phyloP scores from a whole-genome alignment of 257 asterid species.

The Mentha longifolia region DNA sequence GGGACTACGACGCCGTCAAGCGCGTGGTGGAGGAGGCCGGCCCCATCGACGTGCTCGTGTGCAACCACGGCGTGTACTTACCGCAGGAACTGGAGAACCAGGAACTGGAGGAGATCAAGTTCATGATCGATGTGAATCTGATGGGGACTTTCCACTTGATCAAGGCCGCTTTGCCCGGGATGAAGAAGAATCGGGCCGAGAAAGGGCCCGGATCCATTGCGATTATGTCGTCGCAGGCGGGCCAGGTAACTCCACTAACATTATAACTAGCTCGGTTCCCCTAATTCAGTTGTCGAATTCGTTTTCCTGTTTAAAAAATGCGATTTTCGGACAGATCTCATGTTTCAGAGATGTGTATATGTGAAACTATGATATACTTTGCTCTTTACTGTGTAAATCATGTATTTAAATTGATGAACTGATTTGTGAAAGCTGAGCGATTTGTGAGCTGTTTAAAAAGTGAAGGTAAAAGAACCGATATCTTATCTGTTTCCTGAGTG shows the following conservation, averaged over 20 bases:
- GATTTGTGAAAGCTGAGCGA: not conserved
- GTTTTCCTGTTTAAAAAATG: not conserved
- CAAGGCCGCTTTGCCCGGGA: conserved; percentile 88
- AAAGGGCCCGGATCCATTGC: conserved; percentile 84
- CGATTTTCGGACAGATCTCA: conserved; percentile 9
- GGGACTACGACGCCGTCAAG: conserved; percentile 70
- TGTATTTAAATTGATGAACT: not conserved
- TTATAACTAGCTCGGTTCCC: not conserved
- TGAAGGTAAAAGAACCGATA: not conserved
- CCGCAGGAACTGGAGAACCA: conserved; percentile 77
- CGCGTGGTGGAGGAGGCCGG: conserved; percentile 72
- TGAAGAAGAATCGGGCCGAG: conserved; percentile 74
- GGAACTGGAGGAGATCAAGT: conserved; percentile 75
- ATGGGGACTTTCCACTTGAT: conserved; percentile 81
- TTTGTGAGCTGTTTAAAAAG: not conserved
- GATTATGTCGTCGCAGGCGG: conserved; percentile 96
- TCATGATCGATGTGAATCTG: conserved; percentile 89
- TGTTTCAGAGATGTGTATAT: conserved; percentile 3
- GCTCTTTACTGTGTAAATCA: not conserved
- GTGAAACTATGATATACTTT: not conserved
- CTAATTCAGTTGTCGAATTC: not conserved
- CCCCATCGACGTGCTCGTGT: conserved; percentile 79
- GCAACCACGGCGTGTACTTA: conserved; percentile 84
- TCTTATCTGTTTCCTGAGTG: not conserved
- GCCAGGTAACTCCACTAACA: conserved; percentile 58